Evolutionary conservation across 2,329 filamentous ascomycete species (phyloP), one percentile per base, ranked within the genome.

Genomic region (Aspergillus luchuensis): DNA sequence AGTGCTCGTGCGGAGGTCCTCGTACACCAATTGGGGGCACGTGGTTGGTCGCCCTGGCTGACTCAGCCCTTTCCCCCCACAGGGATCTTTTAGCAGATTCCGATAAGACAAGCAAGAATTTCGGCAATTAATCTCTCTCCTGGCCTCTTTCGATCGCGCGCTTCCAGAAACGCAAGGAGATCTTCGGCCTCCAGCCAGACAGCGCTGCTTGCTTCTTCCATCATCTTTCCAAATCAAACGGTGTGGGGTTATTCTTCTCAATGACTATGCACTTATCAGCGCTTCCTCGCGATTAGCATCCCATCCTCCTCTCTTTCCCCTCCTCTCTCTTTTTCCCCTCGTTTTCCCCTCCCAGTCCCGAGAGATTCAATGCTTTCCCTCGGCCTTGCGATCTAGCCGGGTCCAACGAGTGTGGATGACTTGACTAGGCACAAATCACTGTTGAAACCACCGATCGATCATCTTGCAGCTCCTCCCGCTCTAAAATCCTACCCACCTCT

Each of bases 111-210:
- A 36, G 33, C 33, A 45, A 45, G 41, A 45, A 45, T 39, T 25
- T n/a, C 28, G 53, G 38, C 33, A 56, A 39, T 33, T 33, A 45
- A 28, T 28, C 25, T 30, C 28, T 45, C 41, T 19, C 23, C 38
- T 47, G 41, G 51, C 23, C 39, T 41, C 41, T 53, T 39, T 53
- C 33, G 33, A 13, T 13, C 33, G 11, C 51, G 51, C 33, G 15
- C 39, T 15, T 21, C 33, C 21, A 39, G 30, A 53, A 53, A 53
- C 36, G 51, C 51, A 53, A 53, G 51, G 51, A 39, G 36, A 53
- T 36, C 33, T 36, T 53, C 33, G 19, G n/a, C 50, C 33, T 13
- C 15, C 30, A 52, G 17, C 51, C n/a, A 33, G 33, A 13, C 13
- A 5, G 3, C 3, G 39, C 36, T 25, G n/a, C 8, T 28, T 15